phyloP scores from a whole-genome alignment of 2,329 filamentous ascomycete species.

The Coleophoma eucalyptorum region DNA sequence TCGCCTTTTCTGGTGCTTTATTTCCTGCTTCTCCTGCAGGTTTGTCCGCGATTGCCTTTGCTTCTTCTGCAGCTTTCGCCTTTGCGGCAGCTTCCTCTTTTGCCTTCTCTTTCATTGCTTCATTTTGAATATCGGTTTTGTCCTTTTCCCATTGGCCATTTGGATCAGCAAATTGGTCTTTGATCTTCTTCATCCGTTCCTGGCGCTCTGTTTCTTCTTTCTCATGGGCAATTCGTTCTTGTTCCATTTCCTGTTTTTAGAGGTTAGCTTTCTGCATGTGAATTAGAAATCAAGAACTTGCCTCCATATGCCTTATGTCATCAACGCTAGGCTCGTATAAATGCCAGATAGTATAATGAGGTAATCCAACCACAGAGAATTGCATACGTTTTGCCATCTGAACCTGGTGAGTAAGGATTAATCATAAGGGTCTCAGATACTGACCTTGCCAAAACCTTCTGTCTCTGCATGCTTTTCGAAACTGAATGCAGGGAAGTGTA shows the following conservation, averaged over 20 bases:
- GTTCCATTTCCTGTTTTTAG: constrained; percentile 76
- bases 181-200: constrained; percentile 72
- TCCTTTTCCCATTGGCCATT: constrained; percentile 86
- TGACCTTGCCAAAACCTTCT: constrained; percentile 95
- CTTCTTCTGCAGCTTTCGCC: constrained; percentile 1
- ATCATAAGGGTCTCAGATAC: constrained; percentile 12
- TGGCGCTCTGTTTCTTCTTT: constrained; percentile 72
- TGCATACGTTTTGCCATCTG: constrained; percentile 97
- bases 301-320: constrained; percentile 95
- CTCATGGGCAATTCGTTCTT: constrained; percentile 76
- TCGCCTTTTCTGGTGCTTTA: background rate
- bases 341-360: constrained; percentile 99
- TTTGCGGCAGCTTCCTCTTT: constrained; percentile 28
- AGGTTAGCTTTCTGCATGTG: constrained; percentile 6
- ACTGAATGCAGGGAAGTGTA: constrained; percentile 97
- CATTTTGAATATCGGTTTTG: constrained; percentile 71
- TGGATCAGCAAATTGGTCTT: constrained; percentile 74
- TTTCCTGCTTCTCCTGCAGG: constrained; percentile 3
- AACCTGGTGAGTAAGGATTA: constrained; percentile 6
- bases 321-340: constrained; percentile 98
- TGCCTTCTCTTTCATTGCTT: constrained; percentile 54
- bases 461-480: constrained; percentile 99
- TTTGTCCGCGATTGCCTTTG: constrained; percentile 5
- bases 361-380: constrained; percentile 90
- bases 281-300: constrained; percentile 27